A percentile compares a stretch with the other conserved stretches of the same genome.
Conservation (phyloP, 2,329 filamentous ascomycete species). For the Saccharata proteae region DNA sequence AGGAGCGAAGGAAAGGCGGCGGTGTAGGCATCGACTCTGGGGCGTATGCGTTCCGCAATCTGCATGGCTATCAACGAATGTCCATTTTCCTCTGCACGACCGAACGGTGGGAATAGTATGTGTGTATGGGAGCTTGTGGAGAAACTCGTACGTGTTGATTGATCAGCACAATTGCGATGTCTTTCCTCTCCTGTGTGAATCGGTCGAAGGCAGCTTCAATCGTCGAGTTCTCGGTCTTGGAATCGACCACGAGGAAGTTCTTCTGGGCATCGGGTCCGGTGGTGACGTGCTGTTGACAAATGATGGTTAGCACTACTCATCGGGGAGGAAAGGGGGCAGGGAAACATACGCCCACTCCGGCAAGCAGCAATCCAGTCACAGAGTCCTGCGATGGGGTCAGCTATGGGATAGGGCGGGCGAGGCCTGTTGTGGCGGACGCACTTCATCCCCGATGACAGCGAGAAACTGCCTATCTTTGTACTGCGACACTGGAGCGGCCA, state of each 20-base stretch:
- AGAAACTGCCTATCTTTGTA: conserved; percentile 85
- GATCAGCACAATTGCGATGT: conserved; percentile 92
- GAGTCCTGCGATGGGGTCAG: conserved; percentile 54
- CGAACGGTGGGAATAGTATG: not conserved
- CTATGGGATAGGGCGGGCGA: conserved; percentile 7
- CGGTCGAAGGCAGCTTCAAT: conserved; percentile 85
- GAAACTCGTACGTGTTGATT: conserved; percentile 76
- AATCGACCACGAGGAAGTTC: conserved; percentile 95
- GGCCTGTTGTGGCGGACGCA: conserved; percentile 37
- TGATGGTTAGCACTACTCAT: not conserved
- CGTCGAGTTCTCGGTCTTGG: conserved; percentile 75
- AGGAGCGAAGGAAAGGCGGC: conserved; percentile 92
- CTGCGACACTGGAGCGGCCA: conserved; percentile 48
- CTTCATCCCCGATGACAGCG: conserved; percentile 96
- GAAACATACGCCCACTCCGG: conserved; percentile 73
- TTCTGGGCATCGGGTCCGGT: conserved; percentile 79
- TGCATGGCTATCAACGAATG: conserved; percentile 27
- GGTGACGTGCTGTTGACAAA: conserved; percentile 65
- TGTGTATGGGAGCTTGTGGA: not conserved
- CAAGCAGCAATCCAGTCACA: conserved; percentile 87
- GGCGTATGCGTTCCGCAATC: conserved; percentile 89
- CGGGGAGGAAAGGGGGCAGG: not conserved
- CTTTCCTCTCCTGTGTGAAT: conserved; percentile 83
- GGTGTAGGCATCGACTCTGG: conserved; percentile 81
- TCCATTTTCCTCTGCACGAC: not conserved